Evolutionary conservation across 305 asterid genomes (phyloP).

Genomic region (Fraxinus dipetala): DNA sequence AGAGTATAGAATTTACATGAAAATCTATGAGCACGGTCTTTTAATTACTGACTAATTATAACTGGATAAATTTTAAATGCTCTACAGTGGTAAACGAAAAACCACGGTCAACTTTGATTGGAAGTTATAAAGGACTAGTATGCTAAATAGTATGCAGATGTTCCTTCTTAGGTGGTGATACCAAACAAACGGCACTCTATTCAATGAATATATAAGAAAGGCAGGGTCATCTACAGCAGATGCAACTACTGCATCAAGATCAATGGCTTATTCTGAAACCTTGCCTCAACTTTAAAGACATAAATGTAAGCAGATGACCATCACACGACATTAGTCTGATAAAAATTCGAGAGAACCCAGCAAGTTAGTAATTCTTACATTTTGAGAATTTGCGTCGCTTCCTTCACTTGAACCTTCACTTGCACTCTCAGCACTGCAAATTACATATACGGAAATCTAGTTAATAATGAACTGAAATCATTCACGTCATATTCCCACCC

Average conservation of each 20-base stretch:
- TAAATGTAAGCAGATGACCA: not conserved
- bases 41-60: not conserved
- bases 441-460: not conserved
- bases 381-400: conserved; percentile 79
- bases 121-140: not conserved
- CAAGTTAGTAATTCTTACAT: conserved; percentile 48
- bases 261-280: not conserved
- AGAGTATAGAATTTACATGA: not conserved
- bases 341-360: not conserved
- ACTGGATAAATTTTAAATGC: not conserved
- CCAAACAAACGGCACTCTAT: not conserved
- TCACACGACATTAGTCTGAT: not conserved
- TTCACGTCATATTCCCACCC: not conserved
- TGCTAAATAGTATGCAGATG: not conserved
- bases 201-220: not conserved
- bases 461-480: not conserved
- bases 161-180: not conserved
- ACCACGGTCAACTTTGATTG: not conserved
- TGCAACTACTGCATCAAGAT: not conserved
- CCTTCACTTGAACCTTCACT: conserved; percentile 91
- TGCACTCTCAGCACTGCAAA: conserved; percentile 75
- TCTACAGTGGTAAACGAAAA: not conserved
- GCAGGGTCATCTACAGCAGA: not conserved
- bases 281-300: not conserved
- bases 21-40: not conserved